phyloP scores from a whole-genome alignment of 1,284 basidiomycete genomes.

The Leccinum proximum region DNA sequence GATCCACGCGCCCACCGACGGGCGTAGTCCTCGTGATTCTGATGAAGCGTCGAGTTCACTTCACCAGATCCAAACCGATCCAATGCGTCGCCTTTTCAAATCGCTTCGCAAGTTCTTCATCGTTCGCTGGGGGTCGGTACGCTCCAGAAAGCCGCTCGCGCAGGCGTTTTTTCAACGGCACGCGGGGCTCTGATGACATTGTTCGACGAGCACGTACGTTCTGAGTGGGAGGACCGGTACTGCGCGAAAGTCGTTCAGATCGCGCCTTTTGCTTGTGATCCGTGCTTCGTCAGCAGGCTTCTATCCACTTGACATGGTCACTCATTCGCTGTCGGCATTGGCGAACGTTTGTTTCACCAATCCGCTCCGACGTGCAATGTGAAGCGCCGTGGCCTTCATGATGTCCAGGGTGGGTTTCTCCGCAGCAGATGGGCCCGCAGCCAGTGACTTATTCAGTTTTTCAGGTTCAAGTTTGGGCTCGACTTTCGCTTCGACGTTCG shows the following conservation, averaged over 20 bases:
- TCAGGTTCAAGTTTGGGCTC: constrained; percentile 2
- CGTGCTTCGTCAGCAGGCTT: constrained; percentile 57
- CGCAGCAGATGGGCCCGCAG: neutral
- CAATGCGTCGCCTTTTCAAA: constrained; percentile 57
- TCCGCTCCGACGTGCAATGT: constrained; percentile 35
- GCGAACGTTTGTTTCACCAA: constrained; percentile 32
- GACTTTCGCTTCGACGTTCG: constrained; percentile 10
- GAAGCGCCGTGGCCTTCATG: constrained; percentile 32
- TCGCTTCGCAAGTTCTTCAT: constrained; percentile 60
- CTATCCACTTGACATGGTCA: constrained; percentile 48
- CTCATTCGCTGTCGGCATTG: constrained; percentile 37
- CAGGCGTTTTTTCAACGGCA: constrained; percentile 44
- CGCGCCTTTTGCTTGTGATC: constrained; percentile 53
- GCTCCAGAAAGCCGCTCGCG: constrained; percentile 45
- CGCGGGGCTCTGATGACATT: constrained; percentile 25
- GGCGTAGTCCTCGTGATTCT: constrained; percentile 70
- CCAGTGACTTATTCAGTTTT: constrained; percentile 8
- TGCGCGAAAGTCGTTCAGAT: constrained; percentile 35
- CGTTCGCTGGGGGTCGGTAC: constrained; percentile 49
- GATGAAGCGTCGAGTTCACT: constrained; percentile 16
- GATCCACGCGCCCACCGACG: constrained; percentile 68
- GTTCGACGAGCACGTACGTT: constrained; percentile 7
- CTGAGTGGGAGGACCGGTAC: constrained; percentile 9
- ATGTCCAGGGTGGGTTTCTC: constrained; percentile 22
- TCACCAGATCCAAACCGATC: constrained; percentile 1